phyloP scores from a whole-genome alignment of 169 alveolate genomes.

The Toxoplasma gondii region DNA sequence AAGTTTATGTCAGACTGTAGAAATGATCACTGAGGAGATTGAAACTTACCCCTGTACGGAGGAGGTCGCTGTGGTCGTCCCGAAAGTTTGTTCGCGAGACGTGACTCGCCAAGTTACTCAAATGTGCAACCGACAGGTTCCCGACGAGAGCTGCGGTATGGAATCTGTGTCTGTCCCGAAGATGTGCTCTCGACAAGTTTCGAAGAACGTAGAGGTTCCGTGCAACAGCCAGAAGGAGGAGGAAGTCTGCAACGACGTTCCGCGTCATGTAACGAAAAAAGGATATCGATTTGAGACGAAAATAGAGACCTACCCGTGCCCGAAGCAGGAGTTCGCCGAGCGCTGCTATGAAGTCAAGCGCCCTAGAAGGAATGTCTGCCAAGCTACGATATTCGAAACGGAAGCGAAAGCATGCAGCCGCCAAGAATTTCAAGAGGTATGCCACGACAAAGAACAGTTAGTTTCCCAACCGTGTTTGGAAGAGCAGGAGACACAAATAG shows the following conservation, averaged over 20 bases:
- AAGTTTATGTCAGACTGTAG: slow-evolving; percentile 43
- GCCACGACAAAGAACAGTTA: slow-evolving; percentile 52
- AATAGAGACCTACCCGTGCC: slow-evolving; percentile 42
- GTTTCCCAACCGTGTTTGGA: slow-evolving; percentile 56
- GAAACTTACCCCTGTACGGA: slow-evolving; percentile 67
- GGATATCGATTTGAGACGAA: slow-evolving; percentile 45
- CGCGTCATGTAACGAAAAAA: slow-evolving; percentile 1
- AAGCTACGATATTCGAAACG: slow-evolving; percentile 48
- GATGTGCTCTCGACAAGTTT: slow-evolving; percentile 48
- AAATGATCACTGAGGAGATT: slow-evolving; percentile 66
- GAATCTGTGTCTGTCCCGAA: slow-evolving; percentile 49
- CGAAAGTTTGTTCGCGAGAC: slow-evolving; percentile 62
- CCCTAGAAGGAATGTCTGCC: slow-evolving; percentile 51
- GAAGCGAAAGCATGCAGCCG: slow-evolving; percentile 50
- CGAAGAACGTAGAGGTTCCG: slow-evolving; percentile 59
- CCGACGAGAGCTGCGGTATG: slow-evolving; percentile 61
- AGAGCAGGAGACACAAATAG: slow-evolving; percentile 26
- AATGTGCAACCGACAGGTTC: slow-evolving; percentile 59
- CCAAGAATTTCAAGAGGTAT: slow-evolving; percentile 61
- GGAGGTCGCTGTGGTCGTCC: slow-evolving; percentile 62
- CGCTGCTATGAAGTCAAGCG: slow-evolving; percentile 59
- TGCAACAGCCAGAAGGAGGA: slow-evolving; percentile 49
- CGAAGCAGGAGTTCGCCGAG: slow-evolving; percentile 63
- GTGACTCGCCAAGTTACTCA: slow-evolving; percentile 37
- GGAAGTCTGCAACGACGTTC: slow-evolving; percentile 47